phyloP scores from a whole-genome alignment of 768 basidiomycete species.

The Russula brevipes region DNA sequence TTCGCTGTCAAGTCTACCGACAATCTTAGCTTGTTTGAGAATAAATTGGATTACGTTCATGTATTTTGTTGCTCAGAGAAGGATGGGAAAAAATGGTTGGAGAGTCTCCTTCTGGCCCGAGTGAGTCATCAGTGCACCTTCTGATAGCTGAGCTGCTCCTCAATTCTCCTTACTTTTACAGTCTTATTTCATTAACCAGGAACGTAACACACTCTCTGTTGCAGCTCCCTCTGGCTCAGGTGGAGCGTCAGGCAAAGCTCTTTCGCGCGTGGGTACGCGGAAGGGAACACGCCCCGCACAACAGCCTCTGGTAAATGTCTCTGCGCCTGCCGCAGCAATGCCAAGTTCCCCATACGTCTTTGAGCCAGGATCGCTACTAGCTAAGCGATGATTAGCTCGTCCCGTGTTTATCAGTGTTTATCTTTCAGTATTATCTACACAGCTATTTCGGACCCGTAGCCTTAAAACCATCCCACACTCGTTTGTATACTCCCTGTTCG shows the following conservation, averaged over 20 bases:
- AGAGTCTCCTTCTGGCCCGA: conserved; percentile 74
- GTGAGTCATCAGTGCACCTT: conserved; percentile 42
- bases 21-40: conserved; percentile 80
- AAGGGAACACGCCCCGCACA: conserved; percentile 40
- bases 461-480: neutral
- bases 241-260: conserved; percentile 31
- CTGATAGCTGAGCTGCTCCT: neutral
- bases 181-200: conserved; percentile 83
- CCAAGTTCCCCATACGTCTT: conserved; percentile 44
- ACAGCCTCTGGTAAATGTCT: conserved; percentile 43
- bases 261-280: conserved; percentile 37
- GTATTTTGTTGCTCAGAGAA: conserved; percentile 72
- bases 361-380: conserved; percentile 71
- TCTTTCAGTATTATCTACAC: conserved; percentile 8
- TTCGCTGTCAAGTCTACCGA: conserved; percentile 90
- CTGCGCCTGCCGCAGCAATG: conserved; percentile 37
- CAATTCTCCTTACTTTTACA: conserved; percentile 29
- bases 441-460: neutral
- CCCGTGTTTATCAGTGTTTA: neutral
- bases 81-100: conserved; percentile 74
- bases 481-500: conserved; percentile 7
- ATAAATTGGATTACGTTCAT: conserved; percentile 82
- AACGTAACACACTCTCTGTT: conserved; percentile 62
- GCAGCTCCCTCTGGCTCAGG: conserved; percentile 29
- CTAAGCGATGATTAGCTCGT: conserved; percentile 38